phyloP scores from a whole-genome alignment of 768 basidiomycete genomes.

The Lanmaoa pseudosensibilis region DNA sequence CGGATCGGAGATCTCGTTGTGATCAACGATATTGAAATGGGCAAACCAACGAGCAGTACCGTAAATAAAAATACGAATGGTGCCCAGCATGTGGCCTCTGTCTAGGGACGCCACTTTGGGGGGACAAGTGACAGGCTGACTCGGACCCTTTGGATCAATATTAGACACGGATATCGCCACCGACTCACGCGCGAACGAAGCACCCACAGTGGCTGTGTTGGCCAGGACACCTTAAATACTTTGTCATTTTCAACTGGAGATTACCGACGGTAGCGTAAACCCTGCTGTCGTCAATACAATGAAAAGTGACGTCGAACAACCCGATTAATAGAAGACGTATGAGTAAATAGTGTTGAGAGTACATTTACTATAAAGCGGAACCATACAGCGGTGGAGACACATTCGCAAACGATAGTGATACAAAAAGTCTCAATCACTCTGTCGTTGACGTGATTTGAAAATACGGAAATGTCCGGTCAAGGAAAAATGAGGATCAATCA shows the following conservation, averaged over 20 bases:
- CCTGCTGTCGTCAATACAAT: slow-evolving; percentile 12
- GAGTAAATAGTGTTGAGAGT: slow-evolving; percentile 33
- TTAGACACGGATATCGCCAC: slow-evolving; percentile 14
- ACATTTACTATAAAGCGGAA: slow-evolving; percentile 35
- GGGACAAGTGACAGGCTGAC: slow-evolving; percentile 4
- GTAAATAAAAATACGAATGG: slow-evolving; percentile 3
- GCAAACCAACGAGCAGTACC: slow-evolving; percentile 16
- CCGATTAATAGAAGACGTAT: slow-evolving; percentile 33
- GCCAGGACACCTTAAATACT: slow-evolving; percentile 31
- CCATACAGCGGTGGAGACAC: slow-evolving; percentile 21
- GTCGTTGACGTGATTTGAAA: slow-evolving; percentile 26
- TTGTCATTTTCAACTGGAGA: slow-evolving; percentile 23
- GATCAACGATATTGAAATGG: slow-evolving; percentile 29
- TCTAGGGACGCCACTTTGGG: slow-evolving; percentile 1
- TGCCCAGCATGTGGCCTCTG: slow-evolving; percentile 8
- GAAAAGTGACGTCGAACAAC: slow-evolving; percentile 19
- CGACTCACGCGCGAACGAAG: slow-evolving; percentile 25
- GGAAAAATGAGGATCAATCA: slow-evolving; percentile 24
- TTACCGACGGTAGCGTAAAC: slow-evolving; percentile 29
- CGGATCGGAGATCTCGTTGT: slow-evolving; percentile 24
- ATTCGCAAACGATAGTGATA: slow-evolving; percentile 34
- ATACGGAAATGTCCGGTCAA: slow-evolving; percentile 30
- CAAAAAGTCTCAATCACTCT: slow-evolving; percentile 30
- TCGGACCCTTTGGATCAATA: slow-evolving; percentile 19
- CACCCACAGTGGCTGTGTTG: slow-evolving; percentile 29